These are phyloP conservation scores for Lipomyces mesembrius DNA, from an alignment of 805 yeast genomes.

Conservation along the genomic window DNA sequence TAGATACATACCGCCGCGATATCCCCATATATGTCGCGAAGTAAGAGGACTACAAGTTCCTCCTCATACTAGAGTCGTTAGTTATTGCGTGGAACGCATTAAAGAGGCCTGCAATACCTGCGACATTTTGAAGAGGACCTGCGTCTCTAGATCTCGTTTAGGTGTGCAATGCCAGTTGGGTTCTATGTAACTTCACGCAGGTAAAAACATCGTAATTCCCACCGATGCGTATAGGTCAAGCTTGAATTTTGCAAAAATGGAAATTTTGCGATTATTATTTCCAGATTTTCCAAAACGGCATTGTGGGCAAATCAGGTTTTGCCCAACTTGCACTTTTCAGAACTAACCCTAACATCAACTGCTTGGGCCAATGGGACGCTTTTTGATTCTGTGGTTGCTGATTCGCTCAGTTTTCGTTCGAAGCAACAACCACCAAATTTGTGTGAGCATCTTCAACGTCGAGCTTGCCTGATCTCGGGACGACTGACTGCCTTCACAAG, in stretches of 20 bases:
- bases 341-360: not conserved
- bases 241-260: not conserved
- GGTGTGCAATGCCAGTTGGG: not conserved
- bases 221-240: not conserved
- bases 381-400: slow-evolving; percentile 13
- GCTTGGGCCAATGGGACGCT: slow-evolving; percentile 13
- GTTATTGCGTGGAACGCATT: not conserved
- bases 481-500: not conserved
- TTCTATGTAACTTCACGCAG: not conserved
- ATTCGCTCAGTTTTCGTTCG: slow-evolving; percentile 14
- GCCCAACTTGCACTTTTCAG: not conserved
- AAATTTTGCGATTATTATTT: no score
- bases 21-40: slow-evolving; percentile 61
- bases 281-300: not conserved
- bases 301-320: not conserved
- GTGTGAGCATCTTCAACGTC: slow-evolving; percentile 1
- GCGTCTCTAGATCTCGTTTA: not conserved
- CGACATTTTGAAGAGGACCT: slow-evolving; percentile 16
- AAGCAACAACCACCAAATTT: not conserved
- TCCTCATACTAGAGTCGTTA: slow-evolving; percentile 24
- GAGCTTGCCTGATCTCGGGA: not conserved
- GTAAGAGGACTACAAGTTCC: slow-evolving; percentile 36
- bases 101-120: slow-evolving; percentile 15
- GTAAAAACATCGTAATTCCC: not conserved
- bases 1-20: slow-evolving; percentile 56